Evolutionary conservation across 805 yeast genomes (phyloP).

Genomic region (Spathaspora hagerdaliae): DNA sequence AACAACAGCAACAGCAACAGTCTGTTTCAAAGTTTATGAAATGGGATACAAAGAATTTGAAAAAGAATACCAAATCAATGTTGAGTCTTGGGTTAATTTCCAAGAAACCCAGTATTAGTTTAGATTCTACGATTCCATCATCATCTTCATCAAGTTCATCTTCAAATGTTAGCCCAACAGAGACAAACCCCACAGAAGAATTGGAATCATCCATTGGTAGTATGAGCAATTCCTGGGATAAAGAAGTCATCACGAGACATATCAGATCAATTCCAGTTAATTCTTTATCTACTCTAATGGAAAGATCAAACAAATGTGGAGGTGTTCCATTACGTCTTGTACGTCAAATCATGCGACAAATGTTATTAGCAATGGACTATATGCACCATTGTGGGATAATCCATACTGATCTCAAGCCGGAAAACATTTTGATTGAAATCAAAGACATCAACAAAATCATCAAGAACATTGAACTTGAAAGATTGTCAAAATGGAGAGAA

Average conservation of each 20-base stretch:
- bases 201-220: background rate
- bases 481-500: slow-evolving; percentile 10
- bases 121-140: background rate
- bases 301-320: slow-evolving; percentile 39
- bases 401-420: slow-evolving; percentile 44
- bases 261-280: slow-evolving; percentile 10
- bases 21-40: slow-evolving; percentile 13
- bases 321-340: slow-evolving; percentile 54
- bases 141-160: background rate
- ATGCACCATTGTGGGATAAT: slow-evolving; percentile 44
- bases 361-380: slow-evolving; percentile 52
- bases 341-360: slow-evolving; percentile 53
- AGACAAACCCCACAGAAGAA: background rate
- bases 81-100: slow-evolving; percentile 16
- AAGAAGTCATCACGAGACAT: slow-evolving; percentile 4
- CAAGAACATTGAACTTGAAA: slow-evolving; percentile 32
- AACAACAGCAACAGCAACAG: background rate
- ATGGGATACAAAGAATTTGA: slow-evolving; percentile 15
- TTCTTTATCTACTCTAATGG: slow-evolving; percentile 24
- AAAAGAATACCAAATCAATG: slow-evolving; percentile 18
- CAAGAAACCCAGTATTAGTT: slow-evolving; percentile 1
- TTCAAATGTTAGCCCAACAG: slow-evolving; percentile 3
- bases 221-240: background rate
- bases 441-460: slow-evolving; percentile 52
- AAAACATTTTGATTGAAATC: slow-evolving; percentile 30